Conservation (phyloP, 2,329 filamentous ascomycete genomes). For the Blastomyces parvus region DNA sequence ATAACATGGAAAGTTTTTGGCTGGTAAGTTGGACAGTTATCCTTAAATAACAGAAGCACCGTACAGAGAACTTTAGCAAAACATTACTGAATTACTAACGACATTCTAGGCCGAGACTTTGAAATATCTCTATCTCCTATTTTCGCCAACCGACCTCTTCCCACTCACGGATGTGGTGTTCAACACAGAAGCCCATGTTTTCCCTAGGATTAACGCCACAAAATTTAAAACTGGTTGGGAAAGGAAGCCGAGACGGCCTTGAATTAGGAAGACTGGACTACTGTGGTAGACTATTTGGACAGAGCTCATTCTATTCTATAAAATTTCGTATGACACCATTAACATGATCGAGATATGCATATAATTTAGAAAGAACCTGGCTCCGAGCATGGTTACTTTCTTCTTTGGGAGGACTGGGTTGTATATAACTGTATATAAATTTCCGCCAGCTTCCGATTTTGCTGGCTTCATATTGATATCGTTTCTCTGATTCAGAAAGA, state of each 20-base stretch:
- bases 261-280: not conserved
- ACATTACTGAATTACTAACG: not conserved
- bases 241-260: slow-evolving; percentile 19
- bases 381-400: no score
- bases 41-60: not conserved
- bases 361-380: no score
- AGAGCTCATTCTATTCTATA: no score
- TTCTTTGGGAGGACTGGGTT: no score
- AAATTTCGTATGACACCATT: not conserved
- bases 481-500: no score
- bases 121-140: slow-evolving; percentile 95
- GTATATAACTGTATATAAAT: no score
- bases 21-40: slow-evolving; percentile 37
- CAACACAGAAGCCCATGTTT: slow-evolving; percentile 89
- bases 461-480: no score
- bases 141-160: slow-evolving; percentile 71
- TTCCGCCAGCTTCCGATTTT: no score
- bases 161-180: slow-evolving; percentile 81
- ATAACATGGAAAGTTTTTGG: slow-evolving; percentile 99
- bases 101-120: slow-evolving; percentile 63
- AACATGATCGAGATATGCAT: not conserved
- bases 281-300: not conserved
- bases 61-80: not conserved
- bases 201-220: slow-evolving; percentile 68
- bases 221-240: slow-evolving; percentile 35